These are phyloP conservation scores for Sporobolomyces roseus DNA, from an alignment of 768 basidiomycete genomes.

Conservation along the genomic window DNA sequence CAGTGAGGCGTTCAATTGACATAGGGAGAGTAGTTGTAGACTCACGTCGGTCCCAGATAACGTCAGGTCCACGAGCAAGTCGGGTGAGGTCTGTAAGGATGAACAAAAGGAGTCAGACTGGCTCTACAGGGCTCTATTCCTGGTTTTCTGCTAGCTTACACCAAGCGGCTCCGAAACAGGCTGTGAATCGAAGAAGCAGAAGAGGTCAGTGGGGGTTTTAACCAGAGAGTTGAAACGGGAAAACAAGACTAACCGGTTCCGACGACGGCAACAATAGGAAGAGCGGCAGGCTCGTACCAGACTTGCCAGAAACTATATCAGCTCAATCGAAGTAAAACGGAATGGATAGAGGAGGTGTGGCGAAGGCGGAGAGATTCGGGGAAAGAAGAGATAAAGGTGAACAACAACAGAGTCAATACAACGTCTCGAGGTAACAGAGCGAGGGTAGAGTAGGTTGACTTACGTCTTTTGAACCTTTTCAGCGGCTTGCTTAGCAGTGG, in stretches of 20 bases:
- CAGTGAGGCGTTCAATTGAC: background rate
- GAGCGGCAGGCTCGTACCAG: constrained; percentile 36
- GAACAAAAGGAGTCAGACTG: too few species aligned
- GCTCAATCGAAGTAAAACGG: too few species aligned
- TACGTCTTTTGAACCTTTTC: constrained; percentile 7
- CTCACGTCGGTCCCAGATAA: constrained; percentile 29
- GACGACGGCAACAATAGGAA: constrained; percentile 35
- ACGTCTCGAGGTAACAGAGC: too few species aligned
- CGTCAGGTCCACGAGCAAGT: constrained; percentile 35
- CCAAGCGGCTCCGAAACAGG: constrained; percentile 30
- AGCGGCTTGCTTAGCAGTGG: constrained; percentile 2
- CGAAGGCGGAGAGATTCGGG: constrained; percentile 1
- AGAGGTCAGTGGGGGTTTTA: too few species aligned
- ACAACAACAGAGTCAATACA: too few species aligned
- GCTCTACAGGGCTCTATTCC: too few species aligned
- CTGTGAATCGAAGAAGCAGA: too few species aligned
- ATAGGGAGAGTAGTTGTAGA: background rate
- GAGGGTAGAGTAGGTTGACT: background rate
- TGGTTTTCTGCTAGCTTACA: background rate
- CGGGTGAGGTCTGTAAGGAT: constrained; percentile 32
- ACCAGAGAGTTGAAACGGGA: too few species aligned
- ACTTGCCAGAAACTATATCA: constrained; percentile 12
- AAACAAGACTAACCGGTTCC: too few species aligned
- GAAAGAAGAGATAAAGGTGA: background rate
- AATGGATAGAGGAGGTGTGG: background rate